These are phyloP conservation scores for Myrica gale DNA, from an alignment of 306 rosid genomes.

Conservation along the genomic window DNA sequence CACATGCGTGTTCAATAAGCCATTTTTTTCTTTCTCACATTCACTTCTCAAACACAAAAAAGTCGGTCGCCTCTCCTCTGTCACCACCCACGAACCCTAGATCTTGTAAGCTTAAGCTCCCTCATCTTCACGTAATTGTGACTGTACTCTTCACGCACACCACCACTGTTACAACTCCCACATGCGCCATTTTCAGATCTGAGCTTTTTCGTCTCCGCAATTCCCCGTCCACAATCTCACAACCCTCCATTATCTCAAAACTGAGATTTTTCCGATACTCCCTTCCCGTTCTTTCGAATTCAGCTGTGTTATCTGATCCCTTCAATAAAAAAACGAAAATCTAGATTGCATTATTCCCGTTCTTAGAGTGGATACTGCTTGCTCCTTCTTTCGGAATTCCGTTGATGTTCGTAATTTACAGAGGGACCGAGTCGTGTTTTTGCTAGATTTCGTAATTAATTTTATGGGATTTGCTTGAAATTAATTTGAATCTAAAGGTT, in stretches of 20 bases:
- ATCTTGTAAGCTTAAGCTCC: conserved; percentile 36
- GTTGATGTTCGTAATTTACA: conserved; percentile 21
- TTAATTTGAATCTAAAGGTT: conserved; percentile 20
- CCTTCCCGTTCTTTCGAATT: neutral
- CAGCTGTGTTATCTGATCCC: conserved; percentile 23
- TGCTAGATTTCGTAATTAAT: conserved; percentile 33
- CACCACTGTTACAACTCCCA: conserved; percentile 3
- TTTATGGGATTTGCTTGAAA: conserved; percentile 38
- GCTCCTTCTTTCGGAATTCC: conserved; percentile 24
- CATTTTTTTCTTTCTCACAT: conserved; percentile 19
- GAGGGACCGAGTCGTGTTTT: conserved; percentile 14
- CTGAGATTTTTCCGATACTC: neutral
- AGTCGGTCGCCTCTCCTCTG: neutral
- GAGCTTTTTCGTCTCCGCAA: conserved; percentile 3
- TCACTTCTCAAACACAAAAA: conserved; percentile 16
- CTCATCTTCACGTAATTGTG: conserved; percentile 43
- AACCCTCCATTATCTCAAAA: neutral
- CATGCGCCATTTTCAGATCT: conserved; percentile 50
- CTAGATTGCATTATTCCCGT: conserved; percentile 24
- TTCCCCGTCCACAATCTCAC: neutral
- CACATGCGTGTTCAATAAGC: conserved; percentile 55
- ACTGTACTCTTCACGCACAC: conserved; percentile 8
- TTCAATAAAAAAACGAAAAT: conserved; percentile 8
- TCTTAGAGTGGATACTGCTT: conserved; percentile 17
- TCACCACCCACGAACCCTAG: conserved; percentile 54